Evolutionary conservation across 176 grass and related monocot genomes (phyloP), one percentile per base, ranked within the genome.

Genomic region (Carex pumila): DNA sequence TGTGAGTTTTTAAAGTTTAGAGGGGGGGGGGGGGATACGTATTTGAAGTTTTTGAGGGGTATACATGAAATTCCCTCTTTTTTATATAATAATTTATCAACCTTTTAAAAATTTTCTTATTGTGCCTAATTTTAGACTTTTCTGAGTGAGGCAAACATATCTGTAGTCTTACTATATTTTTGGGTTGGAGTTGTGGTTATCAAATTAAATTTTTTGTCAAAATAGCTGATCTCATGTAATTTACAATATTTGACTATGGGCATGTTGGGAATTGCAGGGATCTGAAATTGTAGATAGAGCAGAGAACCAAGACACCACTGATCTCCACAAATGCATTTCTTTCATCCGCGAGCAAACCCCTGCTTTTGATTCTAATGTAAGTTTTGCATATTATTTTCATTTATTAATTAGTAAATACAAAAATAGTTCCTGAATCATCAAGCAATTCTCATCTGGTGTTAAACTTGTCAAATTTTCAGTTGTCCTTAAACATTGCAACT

Each of bases 261-360:
- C 65, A 10, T 76, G 25, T 63, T 85, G 17, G n/a, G 13, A 47
- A 74, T 62, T 84, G 37, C 89, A 94, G 92, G 92, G 92, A 72
- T 84, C 92, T 65, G 83, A 89, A 85, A 91, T 94, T 83, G 81
- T 71, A 43, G 87, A 94, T 86, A 91, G 89, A 70, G 84, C 92
- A 43, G 79, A 94, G 71, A 89, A 94, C 73, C 92, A 94, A 86
- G 92, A 94, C 52, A 91, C 89, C 86, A 94, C 82, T 67, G 92
- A 94, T 88, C 61, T 94, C 25, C 87, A 94, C 67, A 94, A 94
- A 63, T 94, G 92, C 84, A 87, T 94, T 86, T 91, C 89, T 66
- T 82, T 53, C 57, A 91, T 94, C 79, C 85, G 39, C 49, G 77
- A 65, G 60, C 14, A 36, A 59, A 94, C 87, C 29, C 71, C 87